phyloP scores from a whole-genome alignment of 1,284 basidiomycete species.

The Cystobasidium sp. region DNA sequence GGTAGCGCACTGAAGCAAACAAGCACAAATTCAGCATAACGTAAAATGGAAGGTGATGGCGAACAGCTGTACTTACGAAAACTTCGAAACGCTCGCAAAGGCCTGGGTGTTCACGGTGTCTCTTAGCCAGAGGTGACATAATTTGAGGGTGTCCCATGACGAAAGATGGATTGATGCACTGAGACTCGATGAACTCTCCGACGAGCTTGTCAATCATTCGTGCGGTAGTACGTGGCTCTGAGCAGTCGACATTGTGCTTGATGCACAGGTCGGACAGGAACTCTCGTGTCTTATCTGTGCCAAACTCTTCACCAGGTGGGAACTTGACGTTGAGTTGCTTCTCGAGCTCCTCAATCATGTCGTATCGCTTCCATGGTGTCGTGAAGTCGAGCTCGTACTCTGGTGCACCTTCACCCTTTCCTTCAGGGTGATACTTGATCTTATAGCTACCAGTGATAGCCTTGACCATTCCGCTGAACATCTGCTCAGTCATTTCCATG shows the following conservation, averaged over 20 bases:
- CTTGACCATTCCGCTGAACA: slow-evolving; percentile 92
- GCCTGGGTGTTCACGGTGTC: slow-evolving; percentile 88
- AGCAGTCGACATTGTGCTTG: slow-evolving; percentile 98
- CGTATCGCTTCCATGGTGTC: slow-evolving; percentile 97
- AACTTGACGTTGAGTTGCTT: slow-evolving; percentile 91
- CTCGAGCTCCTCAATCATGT: slow-evolving; percentile 97
- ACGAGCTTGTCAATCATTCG: slow-evolving; percentile 97
- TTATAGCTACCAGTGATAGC: slow-evolving; percentile 82
- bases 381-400: slow-evolving; percentile 85
- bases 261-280: slow-evolving; percentile 83
- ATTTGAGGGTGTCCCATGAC: slow-evolving; percentile 99
- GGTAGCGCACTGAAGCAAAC: not conserved
- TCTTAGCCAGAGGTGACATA: slow-evolving; percentile 98
- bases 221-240: slow-evolving; percentile 93
- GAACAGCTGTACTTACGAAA: slow-evolving; percentile 95
- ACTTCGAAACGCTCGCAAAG: slow-evolving; percentile 98
- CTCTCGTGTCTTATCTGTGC: slow-evolving; percentile 84
- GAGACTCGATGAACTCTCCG: slow-evolving; percentile 94
- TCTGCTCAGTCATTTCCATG: slow-evolving; percentile 94
- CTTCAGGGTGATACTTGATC: slow-evolving; percentile 79
- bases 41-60: no score
- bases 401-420: slow-evolving; percentile 59
- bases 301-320: slow-evolving; percentile 87
- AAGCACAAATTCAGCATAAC: not conserved
- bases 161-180: slow-evolving; percentile 95